phyloP scores from a whole-genome alignment of 768 basidiomycete genomes.

The Ramaria rubella region DNA sequence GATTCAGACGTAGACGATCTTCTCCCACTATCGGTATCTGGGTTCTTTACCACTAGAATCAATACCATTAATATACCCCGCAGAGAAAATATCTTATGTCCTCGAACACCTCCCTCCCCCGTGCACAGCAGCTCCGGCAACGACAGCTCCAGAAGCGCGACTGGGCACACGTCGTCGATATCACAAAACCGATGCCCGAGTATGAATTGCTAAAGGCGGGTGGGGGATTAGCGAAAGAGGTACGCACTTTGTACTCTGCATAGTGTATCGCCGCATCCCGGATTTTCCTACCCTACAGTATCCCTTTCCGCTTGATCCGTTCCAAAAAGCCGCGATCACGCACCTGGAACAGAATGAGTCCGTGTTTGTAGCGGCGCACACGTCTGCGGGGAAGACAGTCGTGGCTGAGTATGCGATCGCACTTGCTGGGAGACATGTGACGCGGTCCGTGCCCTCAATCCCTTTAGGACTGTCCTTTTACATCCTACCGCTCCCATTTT shows the following conservation, averaged over 20 bases:
- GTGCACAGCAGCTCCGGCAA: not conserved
- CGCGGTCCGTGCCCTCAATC: slow-evolving; percentile 53
- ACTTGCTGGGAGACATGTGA: slow-evolving; percentile 96
- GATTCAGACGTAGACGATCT: slow-evolving; percentile 6
- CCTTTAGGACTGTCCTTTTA: not conserved
- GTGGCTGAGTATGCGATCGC: slow-evolving; percentile 99
- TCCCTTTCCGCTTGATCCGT: slow-evolving; percentile 97
- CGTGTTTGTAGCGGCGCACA: slow-evolving; percentile 99
- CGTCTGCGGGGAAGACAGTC: slow-evolving; percentile 98
- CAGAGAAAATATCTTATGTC: slow-evolving; percentile 56
- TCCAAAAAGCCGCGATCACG: slow-evolving; percentile 98
- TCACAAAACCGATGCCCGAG: slow-evolving; percentile 70
- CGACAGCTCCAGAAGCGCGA: slow-evolving; percentile 68
- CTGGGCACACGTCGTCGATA: slow-evolving; percentile 97
- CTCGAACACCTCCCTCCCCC: slow-evolving; percentile 31
- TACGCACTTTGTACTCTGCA: not conserved
- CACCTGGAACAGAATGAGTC: slow-evolving; percentile 96
- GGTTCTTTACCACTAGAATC: not conserved
- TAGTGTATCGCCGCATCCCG: not conserved
- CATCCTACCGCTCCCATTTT: no score
- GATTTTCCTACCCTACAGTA: slow-evolving; percentile 63
- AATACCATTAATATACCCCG: not conserved
- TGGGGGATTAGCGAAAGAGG: slow-evolving; percentile 7
- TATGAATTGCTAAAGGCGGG: slow-evolving; percentile 1
- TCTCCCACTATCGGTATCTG: slow-evolving; percentile 37